Base-by-base conservation (phyloP, 192 early-diverging fungal species). In the Coemansia sp. region DNA sequence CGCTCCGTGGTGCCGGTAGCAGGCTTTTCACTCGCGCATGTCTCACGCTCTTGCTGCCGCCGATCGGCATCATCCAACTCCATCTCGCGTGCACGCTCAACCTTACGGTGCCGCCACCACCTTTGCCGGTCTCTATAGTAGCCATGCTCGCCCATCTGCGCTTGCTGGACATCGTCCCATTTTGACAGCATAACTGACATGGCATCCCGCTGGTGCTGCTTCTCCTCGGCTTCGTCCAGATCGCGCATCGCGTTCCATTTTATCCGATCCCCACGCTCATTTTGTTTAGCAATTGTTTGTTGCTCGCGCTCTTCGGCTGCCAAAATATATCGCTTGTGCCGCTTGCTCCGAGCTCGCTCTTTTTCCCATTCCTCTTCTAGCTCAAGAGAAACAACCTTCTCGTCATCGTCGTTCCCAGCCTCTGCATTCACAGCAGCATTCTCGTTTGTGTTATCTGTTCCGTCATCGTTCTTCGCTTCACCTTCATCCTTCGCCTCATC, bases 101-200 rank as follows among this genome's bases (percentile, higher is more conserved):
- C 64, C 54, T 85, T 82, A 66, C 92, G 79, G 56, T 68, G 82
- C 21, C 84, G 83, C 86, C 89, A 87, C 92, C 92, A 94, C 52
- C 92, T 82, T 64, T 75, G 48, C 21, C 92, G 72, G 69, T 94
- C 91, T 48, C 86, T 68, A 66, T 91, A 97, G 66, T 88, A 97
- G 59, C 89, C 82, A 25, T 94, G 86, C 6, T 65, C 65, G 45
- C 69, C 48, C 55, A 60, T 14, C 22, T 55, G 41, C 56, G 61
- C 67, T 41, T 83, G 75, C 21, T 60, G 12, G 1, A 38, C 38
- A 41, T 83, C 81, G 49, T 83, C 67, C 81, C 81, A 83, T 24
- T 60, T 51, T 3, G 72, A 60, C 32, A 78, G 60, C 59, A 65
- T 57, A 1, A 22, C 49, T 2, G 63, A 21, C 57, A 64, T 68